Base-by-base conservation (phyloP, 495 filamentous ascomycete genomes). In the Hypoxylon lenormandii region DNA sequence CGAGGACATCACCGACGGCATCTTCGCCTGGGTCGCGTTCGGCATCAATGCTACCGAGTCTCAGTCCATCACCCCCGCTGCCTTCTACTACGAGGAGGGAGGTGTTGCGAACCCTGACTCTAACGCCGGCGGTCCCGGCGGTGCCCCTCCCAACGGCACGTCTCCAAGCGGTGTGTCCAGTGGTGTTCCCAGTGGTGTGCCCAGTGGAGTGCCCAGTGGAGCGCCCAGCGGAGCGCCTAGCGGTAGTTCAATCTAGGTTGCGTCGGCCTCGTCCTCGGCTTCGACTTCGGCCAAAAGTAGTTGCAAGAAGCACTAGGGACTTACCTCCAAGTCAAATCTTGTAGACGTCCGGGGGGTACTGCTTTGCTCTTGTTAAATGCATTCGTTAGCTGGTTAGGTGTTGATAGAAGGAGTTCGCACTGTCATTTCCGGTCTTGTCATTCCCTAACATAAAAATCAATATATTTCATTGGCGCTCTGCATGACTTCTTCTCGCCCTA, bases 1-100 rank as follows among this genome's bases (percentile, higher is more conserved):
- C 19, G 77, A 82, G 10, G 74, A 75, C 0, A 63, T 86, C 1
- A 70, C 76, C 8, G 80, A 85, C 47, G 85, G 85, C 6, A 67
- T 87, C 8, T 82, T 86, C 26, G 83, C 81, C 21, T 86, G 81
- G 81, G 82, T 85, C 56, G 80, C 84, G 61, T 81, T 88, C 48
- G 85, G 83, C 38, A 80, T 88, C 70, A 85, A 88, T 56, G 66
- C 77, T 10, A 83, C 80, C 3, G 76, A 33, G 13, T 18, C 48
- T 26, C 26, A 36, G 48, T 33, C 23, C 28, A 19, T 52, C 5
- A 52, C 26, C 28, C 48, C 48, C n/a, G 48, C 48, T 26, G 48
- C 48, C 26, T 52, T 52, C 28, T 52, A 52, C 48, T 52, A 52
- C 26, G 15, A 16, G 2, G 48, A 52, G 23, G 48, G 48, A 10